phyloP scores from a whole-genome alignment of 1,284 basidiomycete genomes.

The Inonotus obliquus region DNA sequence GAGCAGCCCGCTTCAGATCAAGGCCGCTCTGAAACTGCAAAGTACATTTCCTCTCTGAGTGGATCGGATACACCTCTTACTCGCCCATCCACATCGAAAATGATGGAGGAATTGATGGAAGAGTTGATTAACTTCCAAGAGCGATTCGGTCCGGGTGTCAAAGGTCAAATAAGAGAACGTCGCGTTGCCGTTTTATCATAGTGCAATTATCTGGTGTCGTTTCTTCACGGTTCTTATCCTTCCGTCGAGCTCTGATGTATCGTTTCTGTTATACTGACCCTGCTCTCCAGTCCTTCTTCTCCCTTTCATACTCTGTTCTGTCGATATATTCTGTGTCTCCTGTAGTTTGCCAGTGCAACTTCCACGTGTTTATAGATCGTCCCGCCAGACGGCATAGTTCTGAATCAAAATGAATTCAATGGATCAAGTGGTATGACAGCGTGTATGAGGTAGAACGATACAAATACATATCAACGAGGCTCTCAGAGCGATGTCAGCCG shows the following conservation, averaged over 20 bases:
- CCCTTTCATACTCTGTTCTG: background rate
- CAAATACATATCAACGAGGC: background rate
- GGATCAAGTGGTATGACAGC: background rate
- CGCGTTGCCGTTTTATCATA: slow-evolving; percentile 9
- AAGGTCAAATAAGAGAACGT: slow-evolving; percentile 54
- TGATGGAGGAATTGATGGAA: slow-evolving; percentile 86
- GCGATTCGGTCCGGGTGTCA: slow-evolving; percentile 62
- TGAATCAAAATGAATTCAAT: no score
- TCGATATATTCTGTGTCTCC: background rate
- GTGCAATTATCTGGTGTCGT: background rate
- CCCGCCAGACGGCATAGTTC: no score
- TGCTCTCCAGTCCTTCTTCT: background rate
- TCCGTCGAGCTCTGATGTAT: background rate
- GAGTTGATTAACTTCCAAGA: slow-evolving; percentile 87
- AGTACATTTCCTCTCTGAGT: background rate
- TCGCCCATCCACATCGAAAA: slow-evolving; percentile 55
- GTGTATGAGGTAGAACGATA: background rate
- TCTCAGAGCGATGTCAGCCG: background rate
- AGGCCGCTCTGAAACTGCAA: slow-evolving; percentile 6
- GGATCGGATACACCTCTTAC: background rate
- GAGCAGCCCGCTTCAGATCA: slow-evolving; percentile 21
- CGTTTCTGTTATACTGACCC: background rate
- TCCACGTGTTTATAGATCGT: background rate
- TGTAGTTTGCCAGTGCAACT: background rate
- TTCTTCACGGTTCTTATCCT: background rate